These are phyloP conservation scores for Glycine soja DNA, from an alignment of 306 rosid species.

Conservation along the genomic window DNA sequence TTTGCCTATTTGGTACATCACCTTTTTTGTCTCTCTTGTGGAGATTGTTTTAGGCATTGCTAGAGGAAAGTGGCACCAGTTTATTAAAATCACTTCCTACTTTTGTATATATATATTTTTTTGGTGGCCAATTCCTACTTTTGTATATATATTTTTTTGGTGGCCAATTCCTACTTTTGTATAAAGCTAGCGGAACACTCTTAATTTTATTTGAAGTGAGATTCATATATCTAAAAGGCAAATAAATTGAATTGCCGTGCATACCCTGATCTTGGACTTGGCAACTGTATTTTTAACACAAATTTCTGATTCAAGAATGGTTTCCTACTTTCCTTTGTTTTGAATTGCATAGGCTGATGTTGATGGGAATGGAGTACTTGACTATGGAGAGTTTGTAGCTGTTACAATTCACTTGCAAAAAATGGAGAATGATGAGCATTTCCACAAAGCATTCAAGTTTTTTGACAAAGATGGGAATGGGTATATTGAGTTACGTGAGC, in stretches of 20 bases:
- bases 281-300: constrained; percentile 22
- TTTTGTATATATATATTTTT: too few relatives aligned
- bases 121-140: neutral
- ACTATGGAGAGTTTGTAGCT: constrained; percentile 96
- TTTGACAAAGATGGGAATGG: constrained; percentile 91
- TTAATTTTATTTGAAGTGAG: neutral
- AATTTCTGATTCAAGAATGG: neutral
- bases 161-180: neutral
- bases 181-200: neutral
- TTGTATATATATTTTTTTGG: neutral
- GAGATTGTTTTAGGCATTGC: constrained; percentile 11
- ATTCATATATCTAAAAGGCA: constrained; percentile 9
- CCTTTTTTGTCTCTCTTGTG: neutral
- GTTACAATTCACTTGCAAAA: constrained; percentile 93
- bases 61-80: neutral
- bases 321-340: constrained; percentile 11
- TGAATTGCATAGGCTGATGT: constrained; percentile 78
- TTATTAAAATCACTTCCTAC: neutral
- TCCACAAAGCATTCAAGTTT: constrained; percentile 79
- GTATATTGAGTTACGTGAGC: constrained; percentile 75
- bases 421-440: constrained; percentile 95
- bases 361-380: constrained; percentile 90
- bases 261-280: constrained; percentile 12
- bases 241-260: neutral
- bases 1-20: neutral